A percentile compares a stretch with the other conserved stretches of the same genome.
Evolutionary conservation across 1,284 basidiomycete genomes (phyloP).

Genomic region (Sanghuangporus weigelae): DNA sequence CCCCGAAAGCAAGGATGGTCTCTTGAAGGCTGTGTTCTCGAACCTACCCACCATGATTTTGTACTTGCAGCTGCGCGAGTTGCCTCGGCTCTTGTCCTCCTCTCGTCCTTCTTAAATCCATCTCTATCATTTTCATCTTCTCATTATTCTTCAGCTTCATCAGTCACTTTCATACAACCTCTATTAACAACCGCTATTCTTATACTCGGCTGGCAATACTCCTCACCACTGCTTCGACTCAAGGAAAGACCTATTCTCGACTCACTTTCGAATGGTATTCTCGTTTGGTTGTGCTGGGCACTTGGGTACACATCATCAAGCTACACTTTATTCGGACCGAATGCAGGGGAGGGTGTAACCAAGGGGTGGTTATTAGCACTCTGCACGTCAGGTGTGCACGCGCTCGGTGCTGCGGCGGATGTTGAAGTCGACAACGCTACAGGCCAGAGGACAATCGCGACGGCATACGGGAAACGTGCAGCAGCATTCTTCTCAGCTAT

Average conservation of each 20-base stretch:
- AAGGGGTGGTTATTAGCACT: conserved; percentile 22
- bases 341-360: conserved; percentile 5
- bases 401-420: conserved; percentile 24
- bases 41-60: conserved; percentile 20
- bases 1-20: conserved; percentile 22
- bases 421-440: conserved; percentile 22
- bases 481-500: conserved; percentile 19
- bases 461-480: conserved; percentile 18
- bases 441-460: conserved; percentile 24
- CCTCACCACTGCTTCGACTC: conserved; percentile 22
- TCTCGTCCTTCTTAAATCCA: conserved; percentile 11
- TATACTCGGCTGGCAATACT: conserved; percentile 24
- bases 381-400: conserved; percentile 22
- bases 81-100: conserved; percentile 20
- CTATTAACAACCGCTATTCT: conserved; percentile 18
- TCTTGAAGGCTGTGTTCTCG: conserved; percentile 23
- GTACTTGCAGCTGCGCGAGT: conserved; percentile 21
- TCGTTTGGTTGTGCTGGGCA: conserved; percentile 23
- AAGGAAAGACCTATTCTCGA: conserved; percentile 24
- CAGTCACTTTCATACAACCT: background rate
- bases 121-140: background rate
- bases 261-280: conserved; percentile 23
- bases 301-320: conserved; percentile 19
- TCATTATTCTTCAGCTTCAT: conserved; percentile 8
- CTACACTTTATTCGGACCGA: background rate